Base-by-base conservation (phyloP, 1,284 basidiomycete genomes). In the Malassezia yamatoensis region DNA sequence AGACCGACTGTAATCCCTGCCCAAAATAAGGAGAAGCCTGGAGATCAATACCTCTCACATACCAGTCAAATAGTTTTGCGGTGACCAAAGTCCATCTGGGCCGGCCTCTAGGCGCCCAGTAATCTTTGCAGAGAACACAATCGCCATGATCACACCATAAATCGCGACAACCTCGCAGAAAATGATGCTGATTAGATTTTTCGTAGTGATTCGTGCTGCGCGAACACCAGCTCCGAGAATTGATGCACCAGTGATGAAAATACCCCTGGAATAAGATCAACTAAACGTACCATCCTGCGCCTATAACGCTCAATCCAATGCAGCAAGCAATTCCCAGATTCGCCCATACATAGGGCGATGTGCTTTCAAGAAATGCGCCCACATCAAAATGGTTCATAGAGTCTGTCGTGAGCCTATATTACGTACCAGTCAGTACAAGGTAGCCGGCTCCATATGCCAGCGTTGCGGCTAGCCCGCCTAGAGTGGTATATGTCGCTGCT, bases 101-200 rank as follows among this genome's bases (percentile, higher is more conserved):
- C 63, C 65, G 0, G 42, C 56, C 34, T 65, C 56, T 3, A 74
- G 54, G 37, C 64, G 71, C 13, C 70, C 70, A 1, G 62, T 62
- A 56, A 73, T 65, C 58, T 74, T 74, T 39, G 72, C 60, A 11
- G 63, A 66, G 45, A 74, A 73, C 21, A 74, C 70, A 49, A 74
- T 74, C 13, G 72, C 69, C 67, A 74, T 74, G 52, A 91, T 89
- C 49, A 90, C 87, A 54, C 87, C 91, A 77, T 93, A 94, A 72
- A 94, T 94, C 59, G 90, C 90, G 20, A 94, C 89, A 65, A 96
- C 93, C 80, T 98, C 93, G 76, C 93, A 96, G 80, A 98, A 96
- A 75, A 98, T 96, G 79, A 98, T 91, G 34, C 70, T 73, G 37
- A 96, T 96, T 75, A 98, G 77, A 76, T 98, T 98, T 82, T 98